Evolutionary conservation across 1,139 yeast genomes (phyloP).

Genomic region (Blastobotrys ciferrii): DNA sequence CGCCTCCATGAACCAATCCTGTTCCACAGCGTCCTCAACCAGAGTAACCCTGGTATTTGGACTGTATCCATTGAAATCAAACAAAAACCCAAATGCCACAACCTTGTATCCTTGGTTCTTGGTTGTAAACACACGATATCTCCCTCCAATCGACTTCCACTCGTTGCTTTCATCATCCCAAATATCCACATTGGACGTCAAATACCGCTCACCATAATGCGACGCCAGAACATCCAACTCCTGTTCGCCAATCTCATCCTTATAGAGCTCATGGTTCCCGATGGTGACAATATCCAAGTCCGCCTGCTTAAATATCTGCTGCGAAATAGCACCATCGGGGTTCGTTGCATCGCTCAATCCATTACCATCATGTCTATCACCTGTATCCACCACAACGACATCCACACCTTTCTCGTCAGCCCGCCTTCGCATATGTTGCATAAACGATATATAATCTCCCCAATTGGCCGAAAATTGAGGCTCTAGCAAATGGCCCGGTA

Average conservation of each 20-base stretch:
- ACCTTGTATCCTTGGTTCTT: conserved; percentile 51
- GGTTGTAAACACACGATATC: conserved; percentile 64
- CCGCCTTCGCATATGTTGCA: conserved; percentile 45
- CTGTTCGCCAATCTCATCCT: conserved; percentile 59
- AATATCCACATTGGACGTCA: conserved; percentile 78
- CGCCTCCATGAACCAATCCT: conserved; percentile 64
- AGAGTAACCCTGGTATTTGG: conserved; percentile 62
- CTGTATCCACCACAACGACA: conserved; percentile 75
- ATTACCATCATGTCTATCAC: conserved; percentile 94
- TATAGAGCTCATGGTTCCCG: conserved; percentile 91
- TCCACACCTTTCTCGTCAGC: conserved; percentile 56
- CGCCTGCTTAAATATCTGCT: conserved; percentile 59
- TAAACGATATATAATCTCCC: conserved; percentile 87
- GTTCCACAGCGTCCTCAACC: conserved; percentile 52
- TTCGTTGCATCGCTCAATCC: conserved; percentile 77
- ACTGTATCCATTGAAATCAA: conserved; percentile 68
- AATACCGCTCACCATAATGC: conserved; percentile 62
- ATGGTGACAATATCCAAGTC: conserved; percentile 79
- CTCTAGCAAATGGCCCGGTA: conserved; percentile 81
- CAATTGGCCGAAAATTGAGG: conserved; percentile 77
- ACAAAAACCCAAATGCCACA: conserved; percentile 75
- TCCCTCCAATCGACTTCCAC: conserved; percentile 66
- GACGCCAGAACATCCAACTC: conserved; percentile 63
- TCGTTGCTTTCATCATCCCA: conserved; percentile 47
- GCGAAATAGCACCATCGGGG: conserved; percentile 66